phyloP scores from a whole-genome alignment of 2,329 filamentous ascomycete species.

The Pseudomassariella vexata region DNA sequence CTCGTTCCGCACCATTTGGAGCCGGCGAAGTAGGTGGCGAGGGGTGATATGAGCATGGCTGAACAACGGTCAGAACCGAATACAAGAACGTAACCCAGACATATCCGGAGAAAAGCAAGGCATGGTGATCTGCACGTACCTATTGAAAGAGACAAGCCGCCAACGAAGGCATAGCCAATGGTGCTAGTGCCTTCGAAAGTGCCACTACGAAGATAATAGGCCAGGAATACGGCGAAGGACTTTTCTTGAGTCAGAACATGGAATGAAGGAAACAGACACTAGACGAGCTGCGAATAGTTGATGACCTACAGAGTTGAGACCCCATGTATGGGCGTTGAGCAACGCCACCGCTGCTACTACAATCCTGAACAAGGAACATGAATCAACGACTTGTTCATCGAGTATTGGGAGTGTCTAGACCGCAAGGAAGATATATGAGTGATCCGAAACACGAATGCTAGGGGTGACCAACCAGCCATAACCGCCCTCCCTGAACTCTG shows the following conservation, averaged over 20 bases:
- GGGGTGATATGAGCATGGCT: conserved; percentile 62
- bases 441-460: not conserved
- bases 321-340: conserved; percentile 70
- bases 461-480: conserved; percentile 48
- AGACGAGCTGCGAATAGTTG: too few species aligned
- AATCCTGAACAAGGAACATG: conserved; percentile 28
- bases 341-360: conserved; percentile 48
- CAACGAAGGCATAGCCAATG: conserved; percentile 73
- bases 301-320: conserved; percentile 55
- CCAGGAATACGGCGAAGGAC: conserved; percentile 54
- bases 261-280: not conserved
- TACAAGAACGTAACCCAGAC: too few species aligned
- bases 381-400: conserved; percentile 5
- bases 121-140: conserved; percentile 23
- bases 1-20: conserved; percentile 60
- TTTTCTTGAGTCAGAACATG: conserved; percentile 12
- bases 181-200: conserved; percentile 57
- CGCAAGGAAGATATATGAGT: not conserved
- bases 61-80: conserved; percentile 9
- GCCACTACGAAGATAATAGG: conserved; percentile 50
- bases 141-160: conserved; percentile 60
- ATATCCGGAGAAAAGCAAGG: too few species aligned
- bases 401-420: not conserved
- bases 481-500: conserved; percentile 43
- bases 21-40: conserved; percentile 49